These are phyloP conservation scores for Hypoxylon fuscum DNA, from an alignment of 495 filamentous ascomycete species.

Conservation along the genomic window DNA sequence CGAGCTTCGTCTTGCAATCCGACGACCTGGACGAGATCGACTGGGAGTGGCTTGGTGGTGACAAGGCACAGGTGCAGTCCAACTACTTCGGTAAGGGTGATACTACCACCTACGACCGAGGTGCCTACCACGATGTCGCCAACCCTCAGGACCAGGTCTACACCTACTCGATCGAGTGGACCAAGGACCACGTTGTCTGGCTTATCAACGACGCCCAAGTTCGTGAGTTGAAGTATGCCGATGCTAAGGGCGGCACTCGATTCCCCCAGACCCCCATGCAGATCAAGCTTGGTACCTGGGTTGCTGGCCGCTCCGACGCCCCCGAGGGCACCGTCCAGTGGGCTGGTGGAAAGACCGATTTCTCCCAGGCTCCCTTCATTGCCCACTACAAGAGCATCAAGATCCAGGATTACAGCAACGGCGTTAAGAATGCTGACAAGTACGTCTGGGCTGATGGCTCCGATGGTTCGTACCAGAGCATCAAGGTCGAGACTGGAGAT, in stretches of 20 bases:
- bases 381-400: constrained; percentile 85
- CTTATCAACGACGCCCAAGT: constrained; percentile 77
- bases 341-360: constrained; percentile 85
- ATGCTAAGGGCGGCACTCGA: constrained; percentile 66
- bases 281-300: constrained; percentile 88
- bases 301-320: constrained; percentile 75
- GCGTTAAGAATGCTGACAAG: constrained; percentile 69
- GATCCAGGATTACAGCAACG: constrained; percentile 89
- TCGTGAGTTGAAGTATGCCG: constrained; percentile 70
- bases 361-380: constrained; percentile 76
- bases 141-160: constrained; percentile 73
- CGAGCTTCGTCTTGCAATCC: constrained; percentile 86
- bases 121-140: constrained; percentile 67
- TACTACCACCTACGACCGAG: constrained; percentile 76
- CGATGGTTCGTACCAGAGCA: constrained; percentile 77
- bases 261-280: constrained; percentile 94
- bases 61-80: constrained; percentile 74
- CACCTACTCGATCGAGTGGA: constrained; percentile 93
- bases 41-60: constrained; percentile 82
- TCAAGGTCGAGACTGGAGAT: constrained; percentile 74
- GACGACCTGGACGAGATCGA: constrained; percentile 96
- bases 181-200: constrained; percentile 78
- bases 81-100: constrained; percentile 98
- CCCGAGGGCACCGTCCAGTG: constrained; percentile 82
- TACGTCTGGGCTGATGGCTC: constrained; percentile 79